phyloP scores from a whole-genome alignment of 2,329 filamentous ascomycete species.

The Chaetoscypha palmicola region DNA sequence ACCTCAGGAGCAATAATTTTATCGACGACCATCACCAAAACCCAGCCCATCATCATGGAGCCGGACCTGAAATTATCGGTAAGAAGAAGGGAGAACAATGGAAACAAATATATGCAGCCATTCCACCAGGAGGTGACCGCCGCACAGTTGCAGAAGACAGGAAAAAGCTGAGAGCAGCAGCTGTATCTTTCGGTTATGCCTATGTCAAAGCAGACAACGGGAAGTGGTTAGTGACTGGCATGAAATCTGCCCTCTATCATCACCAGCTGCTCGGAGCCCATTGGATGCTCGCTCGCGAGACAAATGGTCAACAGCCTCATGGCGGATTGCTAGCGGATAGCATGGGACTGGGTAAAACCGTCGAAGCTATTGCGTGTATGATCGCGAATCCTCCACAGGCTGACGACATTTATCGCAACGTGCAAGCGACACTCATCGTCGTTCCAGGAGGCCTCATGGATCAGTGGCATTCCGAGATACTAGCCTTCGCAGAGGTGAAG shows the following conservation, averaged over 20 bases:
- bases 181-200: constrained; percentile 36
- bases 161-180: constrained; percentile 32
- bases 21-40: constrained; percentile 21
- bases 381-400: constrained; percentile 34
- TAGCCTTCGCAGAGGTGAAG: constrained; percentile 13
- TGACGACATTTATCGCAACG: constrained; percentile 28
- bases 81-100: constrained; percentile 22
- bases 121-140: constrained; percentile 19
- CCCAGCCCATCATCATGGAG: constrained; percentile 15
- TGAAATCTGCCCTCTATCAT: constrained; percentile 38
- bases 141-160: constrained; percentile 30
- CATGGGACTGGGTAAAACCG: constrained; percentile 61
- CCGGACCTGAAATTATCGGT: constrained; percentile 18
- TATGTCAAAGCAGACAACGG: constrained; percentile 30
- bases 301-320: constrained; percentile 29
- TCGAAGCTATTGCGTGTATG: constrained; percentile 38
- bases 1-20: neutral
- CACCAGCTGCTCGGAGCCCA: constrained; percentile 46
- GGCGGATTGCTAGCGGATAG: constrained; percentile 55
- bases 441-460: constrained; percentile 24
- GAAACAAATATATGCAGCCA: constrained; percentile 21
- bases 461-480: constrained; percentile 29
- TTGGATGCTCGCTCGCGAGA: constrained; percentile 50
- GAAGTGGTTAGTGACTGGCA: constrained; percentile 40
- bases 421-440: constrained; percentile 28